Base-by-base conservation (phyloP, 176 grass and related monocot genomes). In the Chrysopogon serrulatus region DNA sequence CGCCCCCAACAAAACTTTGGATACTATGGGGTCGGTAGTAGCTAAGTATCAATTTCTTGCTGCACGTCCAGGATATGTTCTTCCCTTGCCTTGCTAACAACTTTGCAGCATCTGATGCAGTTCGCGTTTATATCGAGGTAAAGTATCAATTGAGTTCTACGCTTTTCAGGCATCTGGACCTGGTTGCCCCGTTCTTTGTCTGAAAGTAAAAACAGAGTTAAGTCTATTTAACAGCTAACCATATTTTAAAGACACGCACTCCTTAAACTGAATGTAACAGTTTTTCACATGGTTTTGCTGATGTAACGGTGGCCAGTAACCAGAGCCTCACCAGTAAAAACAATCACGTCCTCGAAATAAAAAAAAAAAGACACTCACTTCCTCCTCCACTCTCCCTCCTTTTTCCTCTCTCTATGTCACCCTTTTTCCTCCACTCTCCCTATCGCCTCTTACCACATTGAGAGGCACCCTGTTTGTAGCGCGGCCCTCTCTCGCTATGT, bases 71-170 rank as follows among this genome's bases (percentile, higher is more conserved):
- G 31, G 56, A 49, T 23, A 64, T 72, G 68, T 79, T 73, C 84
- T 35, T 79, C 34, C 76, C 31, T 79, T 18, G 41, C 23, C 67
- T 62, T 79, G 84, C 41, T 71, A 10, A 23, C 31, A 62, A 61
- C 67, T 64, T 31, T 79, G 35, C 17, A 73, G 76, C 19, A 80
- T 80, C 66, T 73, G 84, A 64, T 49, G 24, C 76, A 53, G 42
- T 41, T 81, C 24, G 19, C 9, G 28, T 24, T 48, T 2, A 62
- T 2, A 43, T 53, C 41, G 21, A 31, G 57, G 84, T 80, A 81
- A 86, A 86, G 85, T 57, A 86, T 86, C 65, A 62, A 12, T 5
- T 60, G 44, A 11, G 59, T 40, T 79, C 27, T 27, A 79, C 21
- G 63, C 28, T 71, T 61, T 79, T 71, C 40, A 39, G 13, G 23